phyloP scores from a whole-genome alignment of 1,139 yeast genomes.

The Blastobotrys proliferans region DNA sequence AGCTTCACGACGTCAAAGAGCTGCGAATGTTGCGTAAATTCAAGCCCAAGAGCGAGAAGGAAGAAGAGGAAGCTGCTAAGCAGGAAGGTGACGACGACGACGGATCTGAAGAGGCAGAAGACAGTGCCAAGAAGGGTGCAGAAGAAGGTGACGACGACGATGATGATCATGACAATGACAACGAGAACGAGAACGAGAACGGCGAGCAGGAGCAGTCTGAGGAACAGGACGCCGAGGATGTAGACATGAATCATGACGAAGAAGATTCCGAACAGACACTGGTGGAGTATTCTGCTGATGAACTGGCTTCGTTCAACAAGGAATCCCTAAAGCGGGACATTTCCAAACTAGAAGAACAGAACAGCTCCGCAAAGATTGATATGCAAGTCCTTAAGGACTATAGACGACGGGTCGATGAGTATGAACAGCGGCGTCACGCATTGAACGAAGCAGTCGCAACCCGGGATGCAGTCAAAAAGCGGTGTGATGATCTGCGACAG shows the following conservation, averaged over 20 bases:
- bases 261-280: constrained; percentile 16
- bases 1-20: constrained; percentile 30
- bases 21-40: constrained; percentile 6
- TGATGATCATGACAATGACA: constrained; percentile 18
- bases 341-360: constrained; percentile 50
- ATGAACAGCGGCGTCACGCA: constrained; percentile 55
- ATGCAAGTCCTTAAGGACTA: constrained; percentile 75
- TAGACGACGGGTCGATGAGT: constrained; percentile 62
- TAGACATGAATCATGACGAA: too few species aligned
- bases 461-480: constrained; percentile 62
- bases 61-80: constrained; percentile 14
- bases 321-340: constrained; percentile 52
- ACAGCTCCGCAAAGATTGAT: constrained; percentile 61
- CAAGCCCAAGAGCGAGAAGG: constrained; percentile 1
- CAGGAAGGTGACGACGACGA: constrained; percentile 11
- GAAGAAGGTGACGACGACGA: constrained; percentile 20
- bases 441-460: constrained; percentile 61
- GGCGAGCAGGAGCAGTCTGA: constrained; percentile 15
- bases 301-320: constrained; percentile 49
- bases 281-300: constrained; percentile 45
- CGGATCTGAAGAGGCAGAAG: constrained; percentile 15
- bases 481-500: constrained; percentile 67
- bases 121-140: constrained; percentile 15
- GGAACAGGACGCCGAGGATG: constrained; percentile 9
- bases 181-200: constrained; percentile 8